Conservation (phyloP, 2,329 filamentous ascomycete genomes). For the Talaromyces albobiverticillius region DNA sequence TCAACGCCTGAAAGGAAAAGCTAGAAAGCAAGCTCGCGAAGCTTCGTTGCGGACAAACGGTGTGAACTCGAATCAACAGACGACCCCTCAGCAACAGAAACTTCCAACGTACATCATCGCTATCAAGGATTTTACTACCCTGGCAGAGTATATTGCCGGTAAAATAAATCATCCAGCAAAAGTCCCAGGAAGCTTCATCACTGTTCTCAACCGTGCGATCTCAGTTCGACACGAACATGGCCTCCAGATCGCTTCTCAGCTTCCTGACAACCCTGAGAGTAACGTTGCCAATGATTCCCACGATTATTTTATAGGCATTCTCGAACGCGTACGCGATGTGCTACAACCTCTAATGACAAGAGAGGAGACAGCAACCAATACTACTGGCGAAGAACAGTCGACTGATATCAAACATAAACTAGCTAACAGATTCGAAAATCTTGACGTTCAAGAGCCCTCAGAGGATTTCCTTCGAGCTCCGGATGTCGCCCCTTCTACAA, state of each 20-base stretch:
- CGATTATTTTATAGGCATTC: slow-evolving; percentile 3
- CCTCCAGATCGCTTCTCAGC: neutral
- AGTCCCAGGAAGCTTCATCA: slow-evolving; percentile 16
- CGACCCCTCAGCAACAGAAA: neutral
- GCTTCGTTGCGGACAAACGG: too few species aligned
- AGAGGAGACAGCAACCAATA: neutral
- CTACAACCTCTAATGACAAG: slow-evolving; percentile 5
- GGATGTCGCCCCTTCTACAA: slow-evolving; percentile 21
- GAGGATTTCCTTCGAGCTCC: slow-evolving; percentile 35
- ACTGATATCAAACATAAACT: neutral
- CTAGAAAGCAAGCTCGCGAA: slow-evolving; percentile 9
- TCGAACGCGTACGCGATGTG: slow-evolving; percentile 7
- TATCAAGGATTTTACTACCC: slow-evolving; percentile 20
- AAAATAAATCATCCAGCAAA: slow-evolving; percentile 13
- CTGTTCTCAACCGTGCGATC: slow-evolving; percentile 2
- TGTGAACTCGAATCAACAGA: neutral
- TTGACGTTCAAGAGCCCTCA: slow-evolving; percentile 39
- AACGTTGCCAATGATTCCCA: neutral
- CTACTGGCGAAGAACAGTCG: neutral
- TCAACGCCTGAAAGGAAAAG: slow-evolving; percentile 12
- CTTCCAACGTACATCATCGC: slow-evolving; percentile 19
- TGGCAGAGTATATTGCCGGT: slow-evolving; percentile 23
- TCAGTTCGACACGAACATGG: slow-evolving; percentile 1
- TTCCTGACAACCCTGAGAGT: neutral
- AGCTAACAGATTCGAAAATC: slow-evolving; percentile 33